These are phyloP conservation scores for Halenospora varia DNA, from an alignment of 495 filamentous ascomycete genomes.

Conservation along the genomic window DNA sequence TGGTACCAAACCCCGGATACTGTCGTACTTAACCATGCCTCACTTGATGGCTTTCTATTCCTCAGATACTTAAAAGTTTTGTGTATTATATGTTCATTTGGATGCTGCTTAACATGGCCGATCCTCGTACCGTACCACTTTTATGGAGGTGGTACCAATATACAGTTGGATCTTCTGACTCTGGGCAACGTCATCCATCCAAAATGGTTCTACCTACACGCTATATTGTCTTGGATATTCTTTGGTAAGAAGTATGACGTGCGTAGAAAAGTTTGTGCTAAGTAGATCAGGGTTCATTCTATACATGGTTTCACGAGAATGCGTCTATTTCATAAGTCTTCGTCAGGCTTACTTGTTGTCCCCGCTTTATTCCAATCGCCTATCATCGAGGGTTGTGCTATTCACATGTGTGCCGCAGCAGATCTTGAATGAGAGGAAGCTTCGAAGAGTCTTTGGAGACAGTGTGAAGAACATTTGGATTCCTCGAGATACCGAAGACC, in stretches of 20 bases:
- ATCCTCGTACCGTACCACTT: slow-evolving; percentile 82
- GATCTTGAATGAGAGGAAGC: slow-evolving; percentile 68
- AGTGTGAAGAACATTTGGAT: slow-evolving; percentile 88
- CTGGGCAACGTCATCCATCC: slow-evolving; percentile 64
- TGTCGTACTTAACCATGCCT: slow-evolving; percentile 80
- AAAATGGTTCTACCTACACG: slow-evolving; percentile 72
- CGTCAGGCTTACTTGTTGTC: slow-evolving; percentile 92
- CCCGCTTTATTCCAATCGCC: slow-evolving; percentile 78
- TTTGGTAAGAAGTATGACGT: slow-evolving; percentile 48
- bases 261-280: not conserved
- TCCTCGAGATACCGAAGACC: slow-evolving; percentile 70
- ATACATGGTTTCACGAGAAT: slow-evolving; percentile 84
- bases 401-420: slow-evolving; percentile 79
- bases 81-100: slow-evolving; percentile 68
- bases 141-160: slow-evolving; percentile 62
- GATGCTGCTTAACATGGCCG: slow-evolving; percentile 77
- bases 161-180: slow-evolving; percentile 72
- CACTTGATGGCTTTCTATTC: slow-evolving; percentile 82
- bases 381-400: slow-evolving; percentile 91
- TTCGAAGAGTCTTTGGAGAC: slow-evolving; percentile 75
- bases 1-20: slow-evolving; percentile 79
- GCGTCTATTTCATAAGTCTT: slow-evolving; percentile 90
- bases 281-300: slow-evolving; percentile 65
- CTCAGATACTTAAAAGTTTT: slow-evolving; percentile 79
- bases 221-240: slow-evolving; percentile 71